Evolutionary conservation across 768 basidiomycete species (phyloP), one percentile per base, ranked within the genome.

Genomic region (Phaffia australis): DNA sequence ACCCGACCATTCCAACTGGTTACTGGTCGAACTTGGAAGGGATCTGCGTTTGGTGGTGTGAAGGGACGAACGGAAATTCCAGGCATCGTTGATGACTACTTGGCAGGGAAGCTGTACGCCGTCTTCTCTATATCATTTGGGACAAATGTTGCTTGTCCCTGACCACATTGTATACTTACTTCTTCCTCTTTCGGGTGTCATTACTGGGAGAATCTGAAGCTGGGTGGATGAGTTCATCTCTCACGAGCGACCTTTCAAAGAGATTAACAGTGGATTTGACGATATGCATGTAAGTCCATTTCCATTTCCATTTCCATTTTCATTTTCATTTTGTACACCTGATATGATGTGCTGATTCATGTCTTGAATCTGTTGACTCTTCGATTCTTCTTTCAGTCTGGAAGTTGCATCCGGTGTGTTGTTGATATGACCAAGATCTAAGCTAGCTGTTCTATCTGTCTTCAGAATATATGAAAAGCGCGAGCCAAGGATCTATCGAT

Each of bases 271-370:
- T 58, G 90, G 89, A 25, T 97, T 99, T 81, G 80, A 87, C 65
- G 89, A 94, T 74, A 98, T 99, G 93, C 91, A 97, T 79, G 89
- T 92, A 78, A 77, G 91, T 83, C n/a, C n/a, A n/a, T n/a, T n/a
- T n/a, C n/a, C n/a, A n/a, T n/a, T n/a, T n/a, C n/a, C n/a, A n/a
- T 59, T 25, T 35, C 5, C n/a, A 6, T 42, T n/a, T 29, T 32
- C 23, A 6, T 48, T 21, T n/a, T 21, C 42, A 23, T 16, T 32
- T 60, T 15, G 3, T 29, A 2, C 29, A 14, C 9, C 32, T 21
- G 14, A 59, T 21, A 29, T 35, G 57, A 25, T 42, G 35, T 11
- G 35, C 35, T 4, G 35, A 42, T 42, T 42, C 4, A 42, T 42
- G 35, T 42, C 4, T 42, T 42, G 35, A 11, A 5, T 42, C 35